Evolutionary conservation across 192 early-diverging fungal species (phyloP).

Genomic region (Coemansia asiatica): DNA sequence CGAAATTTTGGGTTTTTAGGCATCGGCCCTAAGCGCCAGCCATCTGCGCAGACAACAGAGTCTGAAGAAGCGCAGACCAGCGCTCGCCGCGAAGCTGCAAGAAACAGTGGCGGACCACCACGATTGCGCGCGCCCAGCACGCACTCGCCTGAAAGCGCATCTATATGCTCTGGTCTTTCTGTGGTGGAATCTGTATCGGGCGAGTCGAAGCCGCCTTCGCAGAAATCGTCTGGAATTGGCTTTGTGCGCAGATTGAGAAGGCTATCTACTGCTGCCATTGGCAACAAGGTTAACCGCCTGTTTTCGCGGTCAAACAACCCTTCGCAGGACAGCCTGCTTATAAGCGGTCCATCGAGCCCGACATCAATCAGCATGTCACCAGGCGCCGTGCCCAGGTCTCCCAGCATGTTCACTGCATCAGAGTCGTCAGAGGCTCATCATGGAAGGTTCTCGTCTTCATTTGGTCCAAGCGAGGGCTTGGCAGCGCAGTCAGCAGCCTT

Average conservation of each 20-base stretch:
- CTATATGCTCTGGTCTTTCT: conserved; percentile 36
- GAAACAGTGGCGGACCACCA: conserved; percentile 27
- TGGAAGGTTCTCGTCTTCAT: not conserved
- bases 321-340: conserved; percentile 46
- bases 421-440: not conserved
- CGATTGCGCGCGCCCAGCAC: conserved; percentile 38
- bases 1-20: conserved; percentile 3
- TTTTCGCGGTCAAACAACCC: conserved; percentile 41
- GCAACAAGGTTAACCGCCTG: conserved; percentile 50
- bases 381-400: conserved; percentile 4
- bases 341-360: conserved; percentile 22
- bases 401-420: conserved; percentile 3
- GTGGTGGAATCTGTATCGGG: conserved; percentile 31
- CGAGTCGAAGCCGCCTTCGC: conserved; percentile 47
- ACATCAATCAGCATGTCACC: conserved; percentile 17
- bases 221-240: conserved; percentile 43
- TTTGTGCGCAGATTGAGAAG: conserved; percentile 46
- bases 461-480: not conserved
- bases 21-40: conserved; percentile 1
- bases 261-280: conserved; percentile 48
- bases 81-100: conserved; percentile 23
- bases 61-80: conserved; percentile 26
- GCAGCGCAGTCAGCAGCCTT: not conserved
- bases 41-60: conserved; percentile 10
- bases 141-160: conserved; percentile 36